A percentile compares a stretch with the other conserved stretches of the same genome.
Conservation (phyloP, 352 stramenopile species). For the Thalassiosira hispida region DNA sequence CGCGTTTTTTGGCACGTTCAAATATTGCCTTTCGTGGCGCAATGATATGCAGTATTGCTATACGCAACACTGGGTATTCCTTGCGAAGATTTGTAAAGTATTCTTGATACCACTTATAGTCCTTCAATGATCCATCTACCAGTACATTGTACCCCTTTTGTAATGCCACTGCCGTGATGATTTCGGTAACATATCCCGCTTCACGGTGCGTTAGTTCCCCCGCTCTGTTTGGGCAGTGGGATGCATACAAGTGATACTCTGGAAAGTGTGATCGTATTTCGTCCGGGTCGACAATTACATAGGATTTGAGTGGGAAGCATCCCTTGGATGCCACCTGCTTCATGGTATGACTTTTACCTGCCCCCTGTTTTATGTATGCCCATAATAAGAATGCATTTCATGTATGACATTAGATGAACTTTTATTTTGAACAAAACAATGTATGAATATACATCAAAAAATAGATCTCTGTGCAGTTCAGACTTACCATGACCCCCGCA, state of each 20-base stretch:
- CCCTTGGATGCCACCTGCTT: conserved; percentile 60
- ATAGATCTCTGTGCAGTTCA: too few species aligned
- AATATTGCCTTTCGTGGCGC: conserved; percentile 71
- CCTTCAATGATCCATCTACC: conserved; percentile 75
- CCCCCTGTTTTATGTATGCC: conserved; percentile 28
- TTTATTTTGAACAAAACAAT: background rate
- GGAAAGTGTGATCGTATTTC: conserved; percentile 75
- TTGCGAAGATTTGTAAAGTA: conserved; percentile 71
- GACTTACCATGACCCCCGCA: conserved; percentile 75
- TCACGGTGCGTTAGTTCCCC: conserved; percentile 80
- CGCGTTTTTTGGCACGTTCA: conserved; percentile 62
- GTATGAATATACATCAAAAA: too few species aligned
- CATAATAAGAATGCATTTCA: background rate
- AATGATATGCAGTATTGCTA: conserved; percentile 79
- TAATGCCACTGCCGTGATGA: conserved; percentile 73
- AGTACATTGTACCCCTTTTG: conserved; percentile 80
- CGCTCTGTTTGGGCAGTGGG: conserved; percentile 58
- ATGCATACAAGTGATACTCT: conserved; percentile 77
- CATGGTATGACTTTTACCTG: conserved; percentile 79
- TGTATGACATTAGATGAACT: background rate
- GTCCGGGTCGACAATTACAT: conserved; percentile 82
- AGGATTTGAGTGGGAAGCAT: conserved; percentile 75
- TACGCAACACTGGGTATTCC: conserved; percentile 64
- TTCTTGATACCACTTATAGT: conserved; percentile 74
- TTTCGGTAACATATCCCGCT: conserved; percentile 79